phyloP scores from a whole-genome alignment of 257 asterid species.

The Nicotiana benthamiana region DNA sequence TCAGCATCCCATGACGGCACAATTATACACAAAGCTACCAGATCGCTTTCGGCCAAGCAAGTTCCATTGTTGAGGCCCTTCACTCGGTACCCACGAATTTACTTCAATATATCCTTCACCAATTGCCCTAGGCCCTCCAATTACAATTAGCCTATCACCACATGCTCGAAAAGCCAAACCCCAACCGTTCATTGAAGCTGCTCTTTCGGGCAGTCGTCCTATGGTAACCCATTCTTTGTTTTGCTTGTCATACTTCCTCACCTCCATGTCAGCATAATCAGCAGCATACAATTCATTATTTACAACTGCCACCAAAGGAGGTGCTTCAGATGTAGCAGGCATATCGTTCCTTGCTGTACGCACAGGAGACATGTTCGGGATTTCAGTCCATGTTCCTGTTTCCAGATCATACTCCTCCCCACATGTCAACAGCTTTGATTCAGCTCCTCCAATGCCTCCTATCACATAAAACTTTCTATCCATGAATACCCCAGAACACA shows the following conservation, averaged over 20 bases:
- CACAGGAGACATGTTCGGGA: slow-evolving; percentile 78
- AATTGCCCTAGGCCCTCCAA: slow-evolving; percentile 60
- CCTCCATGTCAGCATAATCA: slow-evolving; percentile 72
- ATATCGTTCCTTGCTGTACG: slow-evolving; percentile 45
- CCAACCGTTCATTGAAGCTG: slow-evolving; percentile 68
- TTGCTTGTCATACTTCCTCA: slow-evolving; percentile 50
- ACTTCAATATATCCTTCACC: slow-evolving; percentile 48
- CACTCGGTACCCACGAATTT: slow-evolving; percentile 44
- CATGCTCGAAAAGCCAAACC: slow-evolving; percentile 51
- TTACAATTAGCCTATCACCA: slow-evolving; percentile 49
- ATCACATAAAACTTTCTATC: slow-evolving; percentile 61
- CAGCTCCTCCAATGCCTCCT: slow-evolving; percentile 60
- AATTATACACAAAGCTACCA: slow-evolving; percentile 85
- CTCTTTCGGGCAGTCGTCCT: slow-evolving; percentile 72
- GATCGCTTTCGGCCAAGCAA: slow-evolving; percentile 76
- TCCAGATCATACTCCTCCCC: slow-evolving; percentile 46
- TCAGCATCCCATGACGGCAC: slow-evolving; percentile 99
- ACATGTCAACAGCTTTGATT: slow-evolving; percentile 36
- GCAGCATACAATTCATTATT: slow-evolving; percentile 77
- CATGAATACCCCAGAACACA: slow-evolving; percentile 88
- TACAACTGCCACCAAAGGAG: slow-evolving; percentile 82
- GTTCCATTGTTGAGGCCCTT: slow-evolving; percentile 45
- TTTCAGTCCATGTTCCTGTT: slow-evolving; percentile 58
- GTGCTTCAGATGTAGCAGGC: slow-evolving; percentile 70
- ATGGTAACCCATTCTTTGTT: slow-evolving; percentile 41